phyloP scores from a whole-genome alignment of 371 early-diverging fungal species.

The Rhizopus delemar region DNA sequence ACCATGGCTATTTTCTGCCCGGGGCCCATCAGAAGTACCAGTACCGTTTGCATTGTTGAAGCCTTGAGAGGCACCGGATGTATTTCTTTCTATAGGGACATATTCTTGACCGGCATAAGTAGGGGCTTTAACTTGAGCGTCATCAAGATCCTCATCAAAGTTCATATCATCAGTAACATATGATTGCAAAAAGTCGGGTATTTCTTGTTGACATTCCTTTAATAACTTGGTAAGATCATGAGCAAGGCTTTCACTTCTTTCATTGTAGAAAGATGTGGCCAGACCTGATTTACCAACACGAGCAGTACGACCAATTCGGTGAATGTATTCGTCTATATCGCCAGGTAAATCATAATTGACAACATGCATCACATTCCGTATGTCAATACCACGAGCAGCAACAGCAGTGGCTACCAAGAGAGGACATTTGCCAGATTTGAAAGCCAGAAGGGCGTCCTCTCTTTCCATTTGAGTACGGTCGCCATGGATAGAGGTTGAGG shows the following conservation, averaged over 20 bases:
- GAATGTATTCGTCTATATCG: constrained; percentile 82
- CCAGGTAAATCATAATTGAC: constrained; percentile 83
- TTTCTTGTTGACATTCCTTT: constrained; percentile 76
- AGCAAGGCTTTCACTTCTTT: constrained; percentile 47
- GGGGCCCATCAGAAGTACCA: constrained; percentile 35
- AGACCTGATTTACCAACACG: constrained; percentile 74
- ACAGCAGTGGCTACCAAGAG: constrained; percentile 93
- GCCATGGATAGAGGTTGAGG: constrained; percentile 75
- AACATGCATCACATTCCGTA: constrained; percentile 81
- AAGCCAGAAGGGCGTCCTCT: constrained; percentile 74
- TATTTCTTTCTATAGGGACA: constrained; percentile 37
- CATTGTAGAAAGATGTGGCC: constrained; percentile 75
- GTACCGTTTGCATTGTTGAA: constrained; percentile 32
- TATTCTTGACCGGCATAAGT: constrained; percentile 53
- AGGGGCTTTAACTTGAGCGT: constrained; percentile 43
- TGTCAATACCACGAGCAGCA: constrained; percentile 90
- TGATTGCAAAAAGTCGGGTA: constrained; percentile 70
- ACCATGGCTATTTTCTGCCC: constrained; percentile 33
- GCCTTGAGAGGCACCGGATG: constrained; percentile 40
- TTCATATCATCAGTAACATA: constrained; percentile 35
- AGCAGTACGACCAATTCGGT: constrained; percentile 81
- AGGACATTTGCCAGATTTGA: constrained; percentile 74
- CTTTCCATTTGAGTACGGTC: constrained; percentile 80
- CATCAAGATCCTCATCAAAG: constrained; percentile 48
- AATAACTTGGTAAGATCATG: constrained; percentile 76